Evolutionary conservation across 192 early-diverging fungal species (phyloP).

Genomic region (Podila epigama): DNA sequence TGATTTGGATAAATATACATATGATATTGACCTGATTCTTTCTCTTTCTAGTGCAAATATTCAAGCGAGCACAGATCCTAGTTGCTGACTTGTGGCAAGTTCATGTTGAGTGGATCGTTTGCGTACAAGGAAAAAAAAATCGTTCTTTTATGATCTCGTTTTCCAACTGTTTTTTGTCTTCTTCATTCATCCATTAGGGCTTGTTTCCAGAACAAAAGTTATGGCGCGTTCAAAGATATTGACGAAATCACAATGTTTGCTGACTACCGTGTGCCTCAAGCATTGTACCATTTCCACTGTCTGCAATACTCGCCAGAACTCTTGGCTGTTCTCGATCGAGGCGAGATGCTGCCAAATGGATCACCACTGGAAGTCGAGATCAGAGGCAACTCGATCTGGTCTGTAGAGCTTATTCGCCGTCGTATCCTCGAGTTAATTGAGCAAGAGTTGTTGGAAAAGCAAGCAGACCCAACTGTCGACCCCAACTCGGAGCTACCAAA

Average conservation of each 20-base stretch:
- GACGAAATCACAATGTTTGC: conserved; percentile 90
- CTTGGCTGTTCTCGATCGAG: conserved; percentile 46
- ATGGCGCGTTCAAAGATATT: conserved; percentile 76
- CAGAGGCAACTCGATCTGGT: conserved; percentile 75
- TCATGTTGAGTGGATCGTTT: too few relatives aligned
- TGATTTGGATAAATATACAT: not conserved
- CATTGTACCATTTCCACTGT: conserved; percentile 71
- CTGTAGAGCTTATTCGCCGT: conserved; percentile 69
- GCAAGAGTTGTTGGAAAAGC: conserved; percentile 36
- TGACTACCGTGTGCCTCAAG: conserved; percentile 84
- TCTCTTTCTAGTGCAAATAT: conserved; percentile 61
- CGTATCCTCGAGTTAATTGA: conserved; percentile 48
- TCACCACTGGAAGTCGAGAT: conserved; percentile 80
- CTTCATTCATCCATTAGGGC: conserved; percentile 54
- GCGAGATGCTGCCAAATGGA: conserved; percentile 62
- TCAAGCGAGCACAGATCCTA: conserved; percentile 86
- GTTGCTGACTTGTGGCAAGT: conserved; percentile 79
- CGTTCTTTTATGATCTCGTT: too few relatives aligned
- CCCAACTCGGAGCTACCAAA: conserved; percentile 3
- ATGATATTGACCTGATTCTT: not conserved
- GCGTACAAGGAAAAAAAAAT: too few relatives aligned
- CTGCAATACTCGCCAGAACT: conserved; percentile 73
- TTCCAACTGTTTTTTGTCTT: too few relatives aligned
- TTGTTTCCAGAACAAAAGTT: conserved; percentile 74
- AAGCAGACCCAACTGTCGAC: not conserved